A percentile compares a stretch with the other conserved stretches of the same genome.
These are phyloP conservation scores for Sporothrix pallida DNA, from an alignment of 2,329 filamentous ascomycete genomes.

Conservation along the genomic window DNA sequence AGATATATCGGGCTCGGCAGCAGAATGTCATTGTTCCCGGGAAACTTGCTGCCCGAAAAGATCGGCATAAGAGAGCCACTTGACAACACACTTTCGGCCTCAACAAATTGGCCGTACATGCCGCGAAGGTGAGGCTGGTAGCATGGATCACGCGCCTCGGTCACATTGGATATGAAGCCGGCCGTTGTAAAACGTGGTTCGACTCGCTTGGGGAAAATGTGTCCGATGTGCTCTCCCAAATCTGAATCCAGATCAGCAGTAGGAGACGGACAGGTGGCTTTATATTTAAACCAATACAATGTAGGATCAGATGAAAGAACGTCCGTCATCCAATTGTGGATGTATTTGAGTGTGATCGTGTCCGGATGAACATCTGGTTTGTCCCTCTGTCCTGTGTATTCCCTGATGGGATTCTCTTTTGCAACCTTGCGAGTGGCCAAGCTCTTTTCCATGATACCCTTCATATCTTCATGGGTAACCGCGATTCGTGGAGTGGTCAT, in stretches of 20 bases:
- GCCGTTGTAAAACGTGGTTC: conserved; percentile 43
- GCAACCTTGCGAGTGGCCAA: conserved; percentile 45
- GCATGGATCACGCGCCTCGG: conserved; percentile 60
- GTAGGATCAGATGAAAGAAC: neutral
- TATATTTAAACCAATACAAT: no score
- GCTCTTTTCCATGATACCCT: conserved; percentile 57
- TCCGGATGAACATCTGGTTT: conserved; percentile 37
- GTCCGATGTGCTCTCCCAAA: neutral
- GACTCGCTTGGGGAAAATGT: neutral
- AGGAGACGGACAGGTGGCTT: no score
- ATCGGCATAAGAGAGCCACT: conserved; percentile 61
- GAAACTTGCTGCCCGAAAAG: conserved; percentile 64
- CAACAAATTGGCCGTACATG: conserved; percentile 60
- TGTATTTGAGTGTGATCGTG: conserved; percentile 41
- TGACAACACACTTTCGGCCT: conserved; percentile 55
- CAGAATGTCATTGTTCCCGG: conserved; percentile 65
- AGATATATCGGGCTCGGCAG: conserved; percentile 69
- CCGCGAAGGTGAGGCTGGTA: conserved; percentile 55
- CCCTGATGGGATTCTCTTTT: conserved; percentile 46
- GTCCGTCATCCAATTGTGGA: conserved; percentile 55
- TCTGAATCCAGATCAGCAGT: conserved; percentile 36
- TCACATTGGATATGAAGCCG: conserved; percentile 62
- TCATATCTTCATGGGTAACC: conserved; percentile 63
- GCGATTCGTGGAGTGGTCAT: conserved; percentile 67
- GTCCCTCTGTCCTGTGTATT: conserved; percentile 50